A percentile compares a stretch with the other conserved stretches of the same genome.
Evolutionary conservation across 192 early-diverging fungal genomes (phyloP).

Genomic region (Podila epicladia): DNA sequence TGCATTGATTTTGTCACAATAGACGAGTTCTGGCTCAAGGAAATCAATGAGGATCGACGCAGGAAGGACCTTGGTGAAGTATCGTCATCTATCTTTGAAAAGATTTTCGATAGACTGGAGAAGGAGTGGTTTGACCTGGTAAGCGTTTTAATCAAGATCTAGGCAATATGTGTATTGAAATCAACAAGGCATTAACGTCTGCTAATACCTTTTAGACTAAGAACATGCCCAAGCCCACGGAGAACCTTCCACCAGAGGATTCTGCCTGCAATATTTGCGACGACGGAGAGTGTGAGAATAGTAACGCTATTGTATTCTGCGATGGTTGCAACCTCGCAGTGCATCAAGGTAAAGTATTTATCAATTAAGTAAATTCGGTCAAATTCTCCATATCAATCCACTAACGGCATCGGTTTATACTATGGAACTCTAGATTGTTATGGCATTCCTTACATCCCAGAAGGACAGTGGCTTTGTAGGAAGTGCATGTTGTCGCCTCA

Average conservation of each 20-base stretch:
- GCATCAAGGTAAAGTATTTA: constrained; percentile 80
- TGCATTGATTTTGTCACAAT: neutral
- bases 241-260: constrained; percentile 78
- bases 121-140: constrained; percentile 98
- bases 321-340: constrained; percentile 99
- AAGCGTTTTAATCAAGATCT: constrained; percentile 13
- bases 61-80: constrained; percentile 62
- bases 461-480: constrained; percentile 99
- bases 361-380: neutral
- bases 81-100: constrained; percentile 78
- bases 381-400: neutral
- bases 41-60: constrained; percentile 72
- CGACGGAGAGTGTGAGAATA: constrained; percentile 99
- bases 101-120: constrained; percentile 89
- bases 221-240: constrained; percentile 76
- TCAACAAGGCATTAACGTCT: neutral
- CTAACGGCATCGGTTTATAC: neutral
- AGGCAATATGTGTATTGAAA: neutral
- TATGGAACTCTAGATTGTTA: constrained; percentile 84
- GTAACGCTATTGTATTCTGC: constrained; percentile 99
- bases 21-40: constrained; percentile 81
- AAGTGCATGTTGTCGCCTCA: constrained; percentile 98
- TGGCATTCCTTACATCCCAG: constrained; percentile 98
- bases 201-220: constrained; percentile 64
- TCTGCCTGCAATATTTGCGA: constrained; percentile 94